phyloP scores from a whole-genome alignment of 225 moss, liverwort and hornwort genomes.

The Physcomitrellopsis africana region DNA sequence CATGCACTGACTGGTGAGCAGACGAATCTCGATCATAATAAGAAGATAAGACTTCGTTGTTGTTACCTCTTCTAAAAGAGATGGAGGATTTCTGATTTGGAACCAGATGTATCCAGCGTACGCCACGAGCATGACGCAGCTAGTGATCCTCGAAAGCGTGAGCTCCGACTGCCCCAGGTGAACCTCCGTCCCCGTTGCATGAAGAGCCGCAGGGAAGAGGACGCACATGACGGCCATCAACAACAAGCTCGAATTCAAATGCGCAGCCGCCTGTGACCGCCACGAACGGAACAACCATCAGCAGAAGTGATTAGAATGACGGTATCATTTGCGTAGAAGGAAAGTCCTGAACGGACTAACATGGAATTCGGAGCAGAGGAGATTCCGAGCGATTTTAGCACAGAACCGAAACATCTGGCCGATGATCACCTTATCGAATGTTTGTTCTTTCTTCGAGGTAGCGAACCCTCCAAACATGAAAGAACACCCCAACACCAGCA shows the following conservation, averaged over 20 bases:
- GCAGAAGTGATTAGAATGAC: background rate
- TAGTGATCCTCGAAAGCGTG: slow-evolving; percentile 66
- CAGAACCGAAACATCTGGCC: background rate
- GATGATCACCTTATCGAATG: slow-evolving; percentile 58
- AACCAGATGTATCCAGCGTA: slow-evolving; percentile 74
- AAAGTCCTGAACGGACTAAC: no score
- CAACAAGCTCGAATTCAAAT: slow-evolving; percentile 78
- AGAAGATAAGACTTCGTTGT: no score
- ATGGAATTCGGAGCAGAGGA: no score
- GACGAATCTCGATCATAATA: no score
- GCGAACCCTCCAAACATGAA: slow-evolving; percentile 78
- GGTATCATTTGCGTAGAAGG: background rate
- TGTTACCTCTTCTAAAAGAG: slow-evolving; percentile 51
- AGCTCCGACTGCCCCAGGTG: slow-evolving; percentile 73
- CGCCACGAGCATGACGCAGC: slow-evolving; percentile 80
- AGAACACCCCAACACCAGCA: slow-evolving; percentile 91
- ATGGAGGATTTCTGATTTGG: slow-evolving; percentile 56
- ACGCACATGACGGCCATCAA: slow-evolving; percentile 89
- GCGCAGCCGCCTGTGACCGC: slow-evolving; percentile 46
- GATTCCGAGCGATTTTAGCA: no score
- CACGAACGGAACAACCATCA: background rate
- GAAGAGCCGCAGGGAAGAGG: slow-evolving; percentile 77
- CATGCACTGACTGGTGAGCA: no score
- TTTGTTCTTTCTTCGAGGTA: slow-evolving; percentile 71
- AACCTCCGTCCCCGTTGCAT: slow-evolving; percentile 80